Evolutionary conservation across 495 filamentous ascomycete species (phyloP).

Genomic region (Talaromyces stipitatus): DNA sequence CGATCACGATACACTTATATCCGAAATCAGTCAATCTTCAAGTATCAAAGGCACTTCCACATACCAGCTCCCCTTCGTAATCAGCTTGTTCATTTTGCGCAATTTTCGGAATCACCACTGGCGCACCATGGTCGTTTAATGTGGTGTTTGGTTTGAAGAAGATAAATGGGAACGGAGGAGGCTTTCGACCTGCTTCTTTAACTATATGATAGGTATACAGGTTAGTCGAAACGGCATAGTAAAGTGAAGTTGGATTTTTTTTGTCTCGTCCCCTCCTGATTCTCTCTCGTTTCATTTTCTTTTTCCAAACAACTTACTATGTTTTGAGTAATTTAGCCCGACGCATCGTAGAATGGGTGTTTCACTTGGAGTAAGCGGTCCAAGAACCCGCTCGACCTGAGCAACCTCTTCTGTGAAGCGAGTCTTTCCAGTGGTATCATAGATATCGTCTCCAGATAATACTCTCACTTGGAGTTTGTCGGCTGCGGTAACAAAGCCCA

Average conservation of each 20-base stretch:
- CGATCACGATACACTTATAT: constrained; percentile 27
- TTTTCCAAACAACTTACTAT: constrained; percentile 24
- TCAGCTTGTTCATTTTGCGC: constrained; percentile 42
- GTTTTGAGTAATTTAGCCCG: constrained; percentile 32
- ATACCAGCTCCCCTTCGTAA: constrained; percentile 46
- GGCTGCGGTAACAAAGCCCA: constrained; percentile 28
- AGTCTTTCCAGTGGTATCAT: constrained; percentile 25
- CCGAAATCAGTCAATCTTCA: background rate
- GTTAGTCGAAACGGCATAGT: too few species aligned
- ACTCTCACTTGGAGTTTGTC: constrained; percentile 30
- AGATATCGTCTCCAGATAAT: constrained; percentile 31
- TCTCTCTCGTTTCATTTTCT: too few species aligned
- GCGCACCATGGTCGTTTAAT: constrained; percentile 29
- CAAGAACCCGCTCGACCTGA: constrained; percentile 25
- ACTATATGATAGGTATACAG: too few species aligned
- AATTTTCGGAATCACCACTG: constrained; percentile 39
- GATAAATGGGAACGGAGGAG: constrained; percentile 40
- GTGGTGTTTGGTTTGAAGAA: constrained; percentile 44
- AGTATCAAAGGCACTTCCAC: background rate
- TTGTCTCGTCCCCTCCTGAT: background rate
- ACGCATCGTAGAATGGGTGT: constrained; percentile 32
- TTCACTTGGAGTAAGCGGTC: constrained; percentile 25
- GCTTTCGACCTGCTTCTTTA: constrained; percentile 38
- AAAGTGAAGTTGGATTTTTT: background rate
- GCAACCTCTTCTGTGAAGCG: constrained; percentile 25